phyloP scores from a whole-genome alignment of 2,329 filamentous ascomycete species.

The Ascochyta viciae-villosae region DNA sequence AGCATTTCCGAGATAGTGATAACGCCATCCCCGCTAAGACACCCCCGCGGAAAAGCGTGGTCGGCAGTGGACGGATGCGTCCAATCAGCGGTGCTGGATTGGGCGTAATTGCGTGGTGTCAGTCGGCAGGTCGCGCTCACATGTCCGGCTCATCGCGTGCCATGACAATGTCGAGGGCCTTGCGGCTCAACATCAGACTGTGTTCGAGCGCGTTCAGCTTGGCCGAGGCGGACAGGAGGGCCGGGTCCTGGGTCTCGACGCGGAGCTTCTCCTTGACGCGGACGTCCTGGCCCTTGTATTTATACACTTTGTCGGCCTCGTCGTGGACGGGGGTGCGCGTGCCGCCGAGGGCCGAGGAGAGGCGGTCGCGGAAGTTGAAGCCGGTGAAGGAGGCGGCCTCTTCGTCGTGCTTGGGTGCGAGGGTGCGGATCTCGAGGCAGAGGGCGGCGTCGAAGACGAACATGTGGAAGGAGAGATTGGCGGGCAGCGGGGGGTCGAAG shows the following conservation, averaged over 20 bases:
- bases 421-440: conserved; percentile 69
- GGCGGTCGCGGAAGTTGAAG: conserved; percentile 64
- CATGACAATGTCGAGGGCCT: conserved; percentile 80
- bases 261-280: conserved; percentile 88
- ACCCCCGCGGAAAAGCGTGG: conserved; percentile 10
- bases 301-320: conserved; percentile 79
- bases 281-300: conserved; percentile 73
- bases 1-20: conserved; percentile 17
- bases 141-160: conserved; percentile 60
- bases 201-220: conserved; percentile 82
- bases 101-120: neutral
- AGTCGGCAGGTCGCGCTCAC: conserved; percentile 21
- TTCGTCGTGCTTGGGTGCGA: conserved; percentile 61
- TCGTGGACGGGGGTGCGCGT: conserved; percentile 53
- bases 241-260: conserved; percentile 89
- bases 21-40: conserved; percentile 14
- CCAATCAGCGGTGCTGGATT: conserved; percentile 10
- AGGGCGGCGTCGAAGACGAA: conserved; percentile 62
- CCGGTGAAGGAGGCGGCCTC: conserved; percentile 42
- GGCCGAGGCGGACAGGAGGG: conserved; percentile 79
- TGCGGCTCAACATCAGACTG: conserved; percentile 71
- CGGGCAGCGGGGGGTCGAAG: conserved; percentile 69
- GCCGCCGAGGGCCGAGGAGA: conserved; percentile 57
- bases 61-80: neutral
- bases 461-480: conserved; percentile 76